These are phyloP conservation scores for Aspergillus ochraceus DNA, from an alignment of 2,329 filamentous ascomycete species.

Conservation along the genomic window DNA sequence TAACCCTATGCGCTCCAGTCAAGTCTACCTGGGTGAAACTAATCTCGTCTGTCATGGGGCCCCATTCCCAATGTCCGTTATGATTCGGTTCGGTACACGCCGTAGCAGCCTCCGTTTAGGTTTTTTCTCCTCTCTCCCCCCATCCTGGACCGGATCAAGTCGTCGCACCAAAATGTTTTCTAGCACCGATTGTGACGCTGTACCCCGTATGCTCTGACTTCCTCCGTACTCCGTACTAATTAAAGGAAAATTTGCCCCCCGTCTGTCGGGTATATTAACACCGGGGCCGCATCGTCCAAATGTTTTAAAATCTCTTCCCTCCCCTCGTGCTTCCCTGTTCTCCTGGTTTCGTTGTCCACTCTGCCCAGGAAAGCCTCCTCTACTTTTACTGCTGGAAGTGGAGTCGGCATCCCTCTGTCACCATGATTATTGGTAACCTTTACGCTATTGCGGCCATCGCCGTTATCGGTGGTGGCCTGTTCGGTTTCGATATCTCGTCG, in stretches of 20 bases:
- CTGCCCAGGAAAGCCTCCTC: not conserved
- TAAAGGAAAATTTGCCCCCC: not conserved
- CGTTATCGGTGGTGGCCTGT: constrained; percentile 66
- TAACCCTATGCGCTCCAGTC: not conserved
- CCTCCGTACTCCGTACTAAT: not conserved
- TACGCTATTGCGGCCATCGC: constrained; percentile 60
- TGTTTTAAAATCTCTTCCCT: constrained; percentile 1
- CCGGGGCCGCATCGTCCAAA: not conserved
- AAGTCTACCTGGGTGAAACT: constrained; percentile 1
- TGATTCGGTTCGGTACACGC: not conserved
- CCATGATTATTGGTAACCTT: constrained; percentile 54
- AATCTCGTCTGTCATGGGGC: constrained; percentile 4
- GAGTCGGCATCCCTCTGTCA: constrained; percentile 12
- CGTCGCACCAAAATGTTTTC: not conserved
- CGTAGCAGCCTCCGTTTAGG: not conserved
- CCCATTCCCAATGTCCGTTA: not conserved
- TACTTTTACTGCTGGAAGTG: constrained; percentile 1
- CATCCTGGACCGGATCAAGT: not conserved
- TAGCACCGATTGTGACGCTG: not conserved
- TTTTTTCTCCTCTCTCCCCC: not conserved
- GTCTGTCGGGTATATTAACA: constrained; percentile 6
- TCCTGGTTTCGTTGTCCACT: not conserved
- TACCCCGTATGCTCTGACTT: not conserved
- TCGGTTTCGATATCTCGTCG: constrained; percentile 76
- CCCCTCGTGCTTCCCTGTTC: not conserved